Evolutionary conservation across 345 rosid species (phyloP).

Genomic region (Bruguiera gymnorhiza): DNA sequence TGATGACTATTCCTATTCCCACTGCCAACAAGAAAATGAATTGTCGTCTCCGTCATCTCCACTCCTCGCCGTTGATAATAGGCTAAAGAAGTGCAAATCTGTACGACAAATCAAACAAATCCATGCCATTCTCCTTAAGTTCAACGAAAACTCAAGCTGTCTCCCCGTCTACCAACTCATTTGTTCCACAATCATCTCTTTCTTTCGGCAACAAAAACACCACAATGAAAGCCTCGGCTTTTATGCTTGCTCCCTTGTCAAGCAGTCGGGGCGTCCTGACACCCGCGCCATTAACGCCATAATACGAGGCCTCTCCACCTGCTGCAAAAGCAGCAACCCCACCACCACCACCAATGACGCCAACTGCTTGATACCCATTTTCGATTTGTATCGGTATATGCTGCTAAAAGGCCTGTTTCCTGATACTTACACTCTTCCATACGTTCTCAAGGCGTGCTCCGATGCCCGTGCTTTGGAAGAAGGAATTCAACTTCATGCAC

Average conservation of each 20-base stretch:
- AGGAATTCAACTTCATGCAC: conserved; percentile 44
- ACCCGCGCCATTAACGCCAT: conserved; percentile 29
- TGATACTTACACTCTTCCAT: conserved; percentile 39
- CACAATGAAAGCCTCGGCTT: conserved; percentile 14
- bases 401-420: conserved; percentile 32
- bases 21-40: too few relatives aligned
- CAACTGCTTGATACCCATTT: conserved; percentile 13
- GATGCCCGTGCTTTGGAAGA: conserved; percentile 22
- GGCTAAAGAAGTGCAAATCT: conserved; percentile 33
- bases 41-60: too few relatives aligned
- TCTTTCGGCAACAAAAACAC: neutral
- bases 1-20: too few relatives aligned
- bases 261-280: conserved; percentile 10
- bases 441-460: conserved; percentile 44
- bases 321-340: neutral
- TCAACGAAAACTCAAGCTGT: conserved; percentile 6
- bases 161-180: conserved; percentile 22
- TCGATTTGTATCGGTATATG: conserved; percentile 32
- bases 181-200: conserved; percentile 16
- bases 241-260: conserved; percentile 23
- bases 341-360: too few relatives aligned
- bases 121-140: conserved; percentile 36
- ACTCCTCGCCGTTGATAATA: conserved; percentile 10
- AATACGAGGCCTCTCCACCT: conserved; percentile 32
- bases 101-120: conserved; percentile 30